These are phyloP conservation scores for Leishmania aethiopica DNA, from an alignment of 208 protist species.

Conservation along the genomic window DNA sequence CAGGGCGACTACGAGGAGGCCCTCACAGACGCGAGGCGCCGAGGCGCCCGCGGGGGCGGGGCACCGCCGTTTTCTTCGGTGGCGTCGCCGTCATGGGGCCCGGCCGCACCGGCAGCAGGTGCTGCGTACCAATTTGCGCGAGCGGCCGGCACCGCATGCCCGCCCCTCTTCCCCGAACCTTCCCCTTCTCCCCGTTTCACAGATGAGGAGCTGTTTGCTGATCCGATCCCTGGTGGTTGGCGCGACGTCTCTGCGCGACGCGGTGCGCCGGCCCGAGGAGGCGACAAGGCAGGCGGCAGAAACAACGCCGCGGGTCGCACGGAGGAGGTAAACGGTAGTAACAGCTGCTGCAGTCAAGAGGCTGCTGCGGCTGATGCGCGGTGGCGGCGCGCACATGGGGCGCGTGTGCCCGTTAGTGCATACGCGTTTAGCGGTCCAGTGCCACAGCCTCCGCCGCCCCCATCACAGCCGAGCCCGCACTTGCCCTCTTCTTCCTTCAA, in stretches of 20 bases:
- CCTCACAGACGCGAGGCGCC: constrained; percentile 58
- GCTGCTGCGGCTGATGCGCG: constrained; percentile 36
- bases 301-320: neutral
- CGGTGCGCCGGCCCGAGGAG: constrained; percentile 1
- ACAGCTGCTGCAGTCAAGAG: neutral
- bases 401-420: constrained; percentile 67
- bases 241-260: constrained; percentile 18
- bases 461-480: neutral
- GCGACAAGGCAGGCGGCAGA: neutral
- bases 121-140: constrained; percentile 34
- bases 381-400: constrained; percentile 63
- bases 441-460: neutral
- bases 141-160: constrained; percentile 7
- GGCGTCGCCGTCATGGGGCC: neutral
- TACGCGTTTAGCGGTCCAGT: constrained; percentile 37
- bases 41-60: constrained; percentile 29
- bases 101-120: constrained; percentile 17
- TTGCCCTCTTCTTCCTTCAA: neutral
- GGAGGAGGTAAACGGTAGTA: neutral
- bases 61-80: neutral
- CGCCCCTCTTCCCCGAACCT: neutral
- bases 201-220: constrained; percentile 68
- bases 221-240: constrained; percentile 45
- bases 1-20: constrained; percentile 96
- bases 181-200: constrained; percentile 45